A percentile compares a stretch with the other conserved stretches of the same genome.
phyloP scores from a whole-genome alignment of 495 filamentous ascomycete genomes.

The Ramalina intermedia region DNA sequence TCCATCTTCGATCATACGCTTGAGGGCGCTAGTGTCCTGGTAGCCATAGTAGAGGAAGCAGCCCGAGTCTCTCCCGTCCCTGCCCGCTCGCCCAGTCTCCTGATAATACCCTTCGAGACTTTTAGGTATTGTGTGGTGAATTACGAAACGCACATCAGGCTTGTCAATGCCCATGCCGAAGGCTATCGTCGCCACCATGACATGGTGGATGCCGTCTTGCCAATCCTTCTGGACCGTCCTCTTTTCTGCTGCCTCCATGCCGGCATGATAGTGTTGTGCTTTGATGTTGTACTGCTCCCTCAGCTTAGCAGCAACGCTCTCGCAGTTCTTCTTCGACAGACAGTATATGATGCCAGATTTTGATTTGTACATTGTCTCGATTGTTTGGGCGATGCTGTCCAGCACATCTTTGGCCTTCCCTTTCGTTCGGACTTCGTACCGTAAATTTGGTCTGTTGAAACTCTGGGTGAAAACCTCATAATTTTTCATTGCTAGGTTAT shows the following conservation, averaged over 20 bases:
- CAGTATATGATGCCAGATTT: conserved; percentile 93
- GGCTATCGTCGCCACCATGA: conserved; percentile 97
- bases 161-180: conserved; percentile 99
- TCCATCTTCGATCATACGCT: conserved; percentile 62
- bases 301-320: conserved; percentile 61
- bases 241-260: conserved; percentile 50
- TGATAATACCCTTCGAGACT: conserved; percentile 98
- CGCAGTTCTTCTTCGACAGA: conserved; percentile 68
- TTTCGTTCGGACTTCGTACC: conserved; percentile 59
- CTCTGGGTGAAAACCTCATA: conserved; percentile 74
- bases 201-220: conserved; percentile 64
- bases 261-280: conserved; percentile 77
- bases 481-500: conserved; percentile 64
- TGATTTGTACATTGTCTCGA: conserved; percentile 45
- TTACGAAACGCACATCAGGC: conserved; percentile 84
- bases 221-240: conserved; percentile 56
- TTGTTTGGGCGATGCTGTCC: conserved; percentile 54
- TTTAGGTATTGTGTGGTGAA: conserved; percentile 83
- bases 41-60: conserved; percentile 86
- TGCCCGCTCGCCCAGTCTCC: conserved; percentile 86
- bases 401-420: conserved; percentile 43
- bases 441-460: conserved; percentile 87
- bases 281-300: conserved; percentile 43
- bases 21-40: conserved; percentile 47
- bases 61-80: conserved; percentile 73